phyloP scores from a whole-genome alignment of 164 flowering plant species.

The Annona squamosa region DNA sequence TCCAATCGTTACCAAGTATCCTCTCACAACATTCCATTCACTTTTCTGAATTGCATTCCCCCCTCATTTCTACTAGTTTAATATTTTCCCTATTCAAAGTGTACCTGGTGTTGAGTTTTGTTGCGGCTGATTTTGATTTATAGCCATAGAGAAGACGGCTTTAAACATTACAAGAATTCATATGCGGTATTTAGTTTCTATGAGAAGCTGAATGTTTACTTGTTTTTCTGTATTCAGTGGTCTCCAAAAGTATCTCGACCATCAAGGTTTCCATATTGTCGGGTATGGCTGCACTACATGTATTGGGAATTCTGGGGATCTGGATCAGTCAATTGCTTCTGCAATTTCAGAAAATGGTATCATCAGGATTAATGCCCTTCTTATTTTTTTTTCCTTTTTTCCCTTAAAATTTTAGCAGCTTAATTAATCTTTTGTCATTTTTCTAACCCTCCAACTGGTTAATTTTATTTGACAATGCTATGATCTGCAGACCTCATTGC shows the following conservation, averaged over 20 bases:
- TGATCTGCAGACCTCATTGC: conserved; percentile 79
- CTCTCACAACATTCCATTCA: no score
- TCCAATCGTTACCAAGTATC: no score
- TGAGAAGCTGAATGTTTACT: background rate
- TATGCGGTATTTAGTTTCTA: background rate
- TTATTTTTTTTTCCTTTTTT: background rate
- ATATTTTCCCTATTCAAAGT: no score
- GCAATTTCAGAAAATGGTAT: conserved; percentile 76
- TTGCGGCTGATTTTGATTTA: background rate
- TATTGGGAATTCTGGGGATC: conserved; percentile 83
- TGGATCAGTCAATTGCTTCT: conserved; percentile 64
- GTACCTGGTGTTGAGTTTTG: background rate
- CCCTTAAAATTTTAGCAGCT: background rate
- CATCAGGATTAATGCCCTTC: background rate
- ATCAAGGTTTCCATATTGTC: conserved; percentile 71
- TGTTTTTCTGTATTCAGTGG: conserved; percentile 42
- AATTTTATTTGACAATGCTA: conserved; percentile 51
- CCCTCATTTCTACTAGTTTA: no score
- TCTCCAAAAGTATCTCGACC: conserved; percentile 63
- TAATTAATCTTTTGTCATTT: background rate
- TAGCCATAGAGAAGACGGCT: background rate
- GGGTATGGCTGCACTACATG: conserved; percentile 95
- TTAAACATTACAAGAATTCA: background rate
- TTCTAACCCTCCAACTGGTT: background rate
- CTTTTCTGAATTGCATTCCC: no score